phyloP scores from a whole-genome alignment of 805 yeast genomes.

The Saccharomycopsis fibuligera region DNA sequence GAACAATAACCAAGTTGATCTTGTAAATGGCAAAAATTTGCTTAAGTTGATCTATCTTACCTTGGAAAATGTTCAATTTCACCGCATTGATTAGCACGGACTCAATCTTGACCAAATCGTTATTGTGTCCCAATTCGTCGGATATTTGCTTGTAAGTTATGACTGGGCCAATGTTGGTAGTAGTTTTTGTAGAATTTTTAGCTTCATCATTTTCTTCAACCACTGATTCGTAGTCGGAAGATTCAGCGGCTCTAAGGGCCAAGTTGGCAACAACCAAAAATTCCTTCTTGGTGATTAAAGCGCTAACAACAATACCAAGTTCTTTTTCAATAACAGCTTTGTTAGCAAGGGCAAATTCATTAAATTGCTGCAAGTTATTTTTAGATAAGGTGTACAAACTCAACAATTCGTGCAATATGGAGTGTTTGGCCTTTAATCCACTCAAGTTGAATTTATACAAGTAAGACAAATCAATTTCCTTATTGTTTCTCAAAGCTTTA shows the following conservation, averaged over 20 bases:
- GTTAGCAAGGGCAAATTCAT: slow-evolving; percentile 2
- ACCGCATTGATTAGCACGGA: slow-evolving; percentile 19
- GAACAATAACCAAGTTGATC: slow-evolving; percentile 18
- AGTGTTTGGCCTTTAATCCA: not conserved
- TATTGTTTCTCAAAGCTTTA: slow-evolving; percentile 14
- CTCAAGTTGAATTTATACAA: slow-evolving; percentile 11
- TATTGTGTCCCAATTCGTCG: slow-evolving; percentile 13
- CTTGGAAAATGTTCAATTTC: slow-evolving; percentile 16
- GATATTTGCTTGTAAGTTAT: slow-evolving; percentile 21
- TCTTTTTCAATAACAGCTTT: not conserved
- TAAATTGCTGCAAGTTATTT: slow-evolving; percentile 15
- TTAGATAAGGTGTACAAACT: slow-evolving; percentile 10
- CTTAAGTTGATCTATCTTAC: slow-evolving; percentile 21
- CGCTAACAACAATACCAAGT: not conserved
- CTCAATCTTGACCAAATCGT: slow-evolving; percentile 20
- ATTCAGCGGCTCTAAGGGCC: slow-evolving; percentile 26
- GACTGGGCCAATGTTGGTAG: slow-evolving; percentile 13
- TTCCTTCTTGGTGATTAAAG: slow-evolving; percentile 17
- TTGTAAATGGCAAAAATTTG: slow-evolving; percentile 20
- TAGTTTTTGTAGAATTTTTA: not conserved
- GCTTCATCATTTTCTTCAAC: slow-evolving; percentile 18
- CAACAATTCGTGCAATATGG: slow-evolving; percentile 5
- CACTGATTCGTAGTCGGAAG: slow-evolving; percentile 26
- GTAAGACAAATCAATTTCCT: slow-evolving; percentile 20
- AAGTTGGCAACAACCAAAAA: slow-evolving; percentile 17